Evolutionary conservation across 169 alveolate species (phyloP).

Genomic region (Ichthyophthirius multifiliis): DNA sequence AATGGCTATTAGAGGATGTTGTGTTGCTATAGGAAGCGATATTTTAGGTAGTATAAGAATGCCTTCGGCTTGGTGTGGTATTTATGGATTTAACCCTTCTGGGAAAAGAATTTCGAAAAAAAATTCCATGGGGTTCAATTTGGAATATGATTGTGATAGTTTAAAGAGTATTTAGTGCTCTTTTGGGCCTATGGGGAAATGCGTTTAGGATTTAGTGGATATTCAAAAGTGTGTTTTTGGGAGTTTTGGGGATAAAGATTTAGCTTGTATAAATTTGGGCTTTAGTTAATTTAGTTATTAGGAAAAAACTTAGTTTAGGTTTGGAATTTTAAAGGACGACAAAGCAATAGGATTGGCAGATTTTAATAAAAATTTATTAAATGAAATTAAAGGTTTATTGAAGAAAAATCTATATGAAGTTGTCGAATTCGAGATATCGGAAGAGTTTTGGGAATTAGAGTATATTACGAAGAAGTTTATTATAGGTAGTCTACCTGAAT

Average conservation of each 20-base stretch:
- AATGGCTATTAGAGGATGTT: conserved; percentile 20
- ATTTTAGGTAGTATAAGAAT: conserved; percentile 35
- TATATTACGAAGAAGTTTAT: neutral
- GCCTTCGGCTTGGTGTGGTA: conserved; percentile 28
- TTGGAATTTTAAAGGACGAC: neutral
- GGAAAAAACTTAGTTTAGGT: neutral
- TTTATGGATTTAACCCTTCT: conserved; percentile 21
- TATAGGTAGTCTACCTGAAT: neutral
- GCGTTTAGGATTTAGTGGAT: conserved; percentile 45
- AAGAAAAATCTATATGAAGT: conserved; percentile 1
- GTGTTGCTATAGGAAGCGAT: conserved; percentile 41
- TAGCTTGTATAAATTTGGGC: neutral
- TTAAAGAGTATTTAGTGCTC: neutral
- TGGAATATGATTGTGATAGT: conserved; percentile 2
- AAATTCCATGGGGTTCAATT: neutral
- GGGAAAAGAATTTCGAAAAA: neutral
- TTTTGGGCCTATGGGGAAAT: conserved; percentile 46
- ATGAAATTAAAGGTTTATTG: conserved; percentile 7
- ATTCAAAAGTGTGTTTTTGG: neutral
- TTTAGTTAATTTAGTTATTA: neutral
- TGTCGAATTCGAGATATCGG: neutral
- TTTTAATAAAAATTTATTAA: neutral
- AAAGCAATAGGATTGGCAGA: neutral
- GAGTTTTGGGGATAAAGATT: conserved; percentile 6
- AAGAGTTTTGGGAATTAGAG: conserved; percentile 5